Evolutionary conservation across 2,329 filamentous ascomycete genomes (phyloP), one percentile per base, ranked within the genome.

Genomic region (Xylaria sp.): DNA sequence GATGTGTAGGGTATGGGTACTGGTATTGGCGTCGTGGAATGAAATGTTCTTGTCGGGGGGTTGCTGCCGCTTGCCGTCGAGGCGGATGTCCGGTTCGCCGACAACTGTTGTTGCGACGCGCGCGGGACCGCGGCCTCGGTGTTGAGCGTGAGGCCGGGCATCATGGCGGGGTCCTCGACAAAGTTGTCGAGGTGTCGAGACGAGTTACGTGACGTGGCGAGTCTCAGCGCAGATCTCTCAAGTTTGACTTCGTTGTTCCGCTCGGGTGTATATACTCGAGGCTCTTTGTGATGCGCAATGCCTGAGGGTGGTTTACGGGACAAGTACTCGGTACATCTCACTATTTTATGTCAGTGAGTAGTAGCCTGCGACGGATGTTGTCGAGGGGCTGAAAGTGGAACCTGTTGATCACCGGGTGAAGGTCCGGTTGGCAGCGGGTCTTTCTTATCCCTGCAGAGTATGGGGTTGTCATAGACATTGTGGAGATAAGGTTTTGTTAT

Each of bases 71-170:
- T 40, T 13, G 61, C 48, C 2, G 49, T 63, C 3, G 49, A 36
- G 40, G 69, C 65, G 33, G 64, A 63, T n/a, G 31, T 7, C 46
- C 65, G 58, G 26, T 40, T 46, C 17, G 48, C 20, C 4, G 59
- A 23, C 20, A 54, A 28, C 23, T 36, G 61, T n/a, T 40, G 63
- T 9, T 65, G 65, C 40, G 56, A 48, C 17, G 64, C 33, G 15
- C 44, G 44, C n/a, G 58, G 65, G 54, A 64, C 66, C 10, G 63
- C 68, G 44, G 71, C 71, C 60, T 71, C 71, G 3, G 73, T 78
- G 71, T 77, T 77, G 51, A 77, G 70, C 7, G 75, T 77, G 58
- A 77, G 71, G 59, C 74, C 74, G n/a, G 76, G 72, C 77, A 78
- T 78, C 58, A 59, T 73, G 54, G 67, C 51, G 63, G 59, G 28